Conservation (phyloP, 345 rosid species). For the thale cress (Arabidopsis thaliana) region TAIR10.1 NC_003074.8:22305501-22306000, state of each 20-base stretch:
- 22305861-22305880: background rate
- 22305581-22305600: conserved; percentile 27
- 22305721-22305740: conserved; percentile 52
- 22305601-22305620: conserved; percentile 94
- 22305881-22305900: conserved; percentile 7
- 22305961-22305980: conserved; percentile 89
- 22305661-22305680: background rate
- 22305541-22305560: background rate
- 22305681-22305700: conserved; percentile 15
- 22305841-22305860: conserved; percentile 27
- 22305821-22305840: conserved; percentile 83
- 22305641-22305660: conserved; percentile 66
- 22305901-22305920: conserved; percentile 51
- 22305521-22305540: conserved; percentile 56
- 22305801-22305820: conserved; percentile 66
- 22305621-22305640: conserved; percentile 75
- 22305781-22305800: conserved; percentile 73
- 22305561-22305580: background rate
- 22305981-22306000: conserved; percentile 56
- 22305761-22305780: conserved; percentile 63
- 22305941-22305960: conserved; percentile 87
- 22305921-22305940: conserved; percentile 73
- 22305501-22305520: conserved; percentile 69
- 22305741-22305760: conserved; percentile 73
- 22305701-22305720: conserved; percentile 41